A percentile compares a stretch with the other conserved stretches of the same genome.
Evolutionary conservation across 345 rosid genomes (phyloP).

Genomic region (Corchorus olitorius): DNA sequence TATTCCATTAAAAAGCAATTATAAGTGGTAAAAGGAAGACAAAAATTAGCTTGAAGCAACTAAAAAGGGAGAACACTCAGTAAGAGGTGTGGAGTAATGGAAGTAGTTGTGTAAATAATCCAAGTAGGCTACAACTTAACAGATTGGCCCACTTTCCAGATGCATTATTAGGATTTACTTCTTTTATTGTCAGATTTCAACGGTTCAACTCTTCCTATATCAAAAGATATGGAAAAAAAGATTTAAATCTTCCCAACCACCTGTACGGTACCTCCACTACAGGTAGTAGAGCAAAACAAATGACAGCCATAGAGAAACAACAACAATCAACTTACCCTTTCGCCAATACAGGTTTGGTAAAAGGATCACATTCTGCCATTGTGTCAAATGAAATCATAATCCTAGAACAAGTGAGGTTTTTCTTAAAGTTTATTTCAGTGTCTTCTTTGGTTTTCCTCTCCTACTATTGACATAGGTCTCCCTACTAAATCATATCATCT

Average conservation of each 20-base stretch:
- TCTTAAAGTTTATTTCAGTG: not conserved
- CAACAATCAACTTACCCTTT: not conserved
- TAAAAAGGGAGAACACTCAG: not conserved
- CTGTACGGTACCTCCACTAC: not conserved
- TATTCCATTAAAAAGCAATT: not conserved
- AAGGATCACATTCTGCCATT: not conserved
- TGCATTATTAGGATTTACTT: not conserved
- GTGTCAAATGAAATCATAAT: not conserved
- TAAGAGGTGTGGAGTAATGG: not conserved
- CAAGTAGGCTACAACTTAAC: not conserved
- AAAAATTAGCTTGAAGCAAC: not conserved
- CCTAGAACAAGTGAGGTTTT: not conserved
- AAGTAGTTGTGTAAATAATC: not conserved
- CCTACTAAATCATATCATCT: not conserved
- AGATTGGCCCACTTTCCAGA: not conserved
- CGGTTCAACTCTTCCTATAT: not conserved
- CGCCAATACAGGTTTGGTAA: not conserved
- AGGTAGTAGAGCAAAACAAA: not conserved
- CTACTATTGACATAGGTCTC: not conserved
- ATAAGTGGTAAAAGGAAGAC: not conserved
- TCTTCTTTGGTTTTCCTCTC: not conserved
- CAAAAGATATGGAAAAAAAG: not conserved
- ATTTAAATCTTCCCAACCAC: not conserved
- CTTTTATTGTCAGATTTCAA: not conserved
- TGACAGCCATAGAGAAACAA: not conserved